phyloP scores from a whole-genome alignment of 352 stramenopile species.

The Phytophthora citricola region DNA sequence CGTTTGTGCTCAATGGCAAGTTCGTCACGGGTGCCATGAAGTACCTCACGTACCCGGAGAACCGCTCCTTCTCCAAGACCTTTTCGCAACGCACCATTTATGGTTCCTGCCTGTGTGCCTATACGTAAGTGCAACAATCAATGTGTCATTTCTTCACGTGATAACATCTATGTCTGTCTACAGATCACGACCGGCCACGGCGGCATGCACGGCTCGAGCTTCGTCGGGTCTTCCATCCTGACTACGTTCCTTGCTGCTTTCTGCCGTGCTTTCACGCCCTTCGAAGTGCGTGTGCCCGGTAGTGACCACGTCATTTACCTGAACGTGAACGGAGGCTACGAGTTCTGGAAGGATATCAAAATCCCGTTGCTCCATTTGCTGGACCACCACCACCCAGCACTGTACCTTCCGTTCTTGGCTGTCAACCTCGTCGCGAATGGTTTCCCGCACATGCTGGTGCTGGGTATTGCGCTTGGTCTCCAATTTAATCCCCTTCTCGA shows the following conservation, averaged over 20 bases:
- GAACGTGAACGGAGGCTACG: slow-evolving; percentile 85
- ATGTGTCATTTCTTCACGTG: background rate
- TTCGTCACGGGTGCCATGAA: slow-evolving; percentile 92
- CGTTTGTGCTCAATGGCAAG: slow-evolving; percentile 75
- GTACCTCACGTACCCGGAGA: slow-evolving; percentile 89
- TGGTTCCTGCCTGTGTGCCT: slow-evolving; percentile 88
- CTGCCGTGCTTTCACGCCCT: slow-evolving; percentile 67
- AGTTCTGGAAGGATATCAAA: slow-evolving; percentile 86
- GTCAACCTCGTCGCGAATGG: slow-evolving; percentile 79
- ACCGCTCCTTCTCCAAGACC: slow-evolving; percentile 80
- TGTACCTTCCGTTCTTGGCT: slow-evolving; percentile 79
- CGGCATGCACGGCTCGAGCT: slow-evolving; percentile 81
- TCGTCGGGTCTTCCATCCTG: slow-evolving; percentile 56
- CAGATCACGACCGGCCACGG: slow-evolving; percentile 71
- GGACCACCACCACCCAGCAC: slow-evolving; percentile 67
- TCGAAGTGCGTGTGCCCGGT: slow-evolving; percentile 66
- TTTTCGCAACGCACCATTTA: slow-evolving; percentile 87
- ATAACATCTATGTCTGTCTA: background rate
- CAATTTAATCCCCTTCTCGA: slow-evolving; percentile 58
- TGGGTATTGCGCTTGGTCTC: slow-evolving; percentile 64
- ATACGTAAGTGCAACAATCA: slow-evolving; percentile 46
- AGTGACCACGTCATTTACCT: slow-evolving; percentile 78
- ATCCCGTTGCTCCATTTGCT: slow-evolving; percentile 76
- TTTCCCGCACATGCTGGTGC: slow-evolving; percentile 69
- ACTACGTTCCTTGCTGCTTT: slow-evolving; percentile 71